Base-by-base conservation (phyloP, 1,139 yeast species). In the Kodamaea arcana region DNA sequence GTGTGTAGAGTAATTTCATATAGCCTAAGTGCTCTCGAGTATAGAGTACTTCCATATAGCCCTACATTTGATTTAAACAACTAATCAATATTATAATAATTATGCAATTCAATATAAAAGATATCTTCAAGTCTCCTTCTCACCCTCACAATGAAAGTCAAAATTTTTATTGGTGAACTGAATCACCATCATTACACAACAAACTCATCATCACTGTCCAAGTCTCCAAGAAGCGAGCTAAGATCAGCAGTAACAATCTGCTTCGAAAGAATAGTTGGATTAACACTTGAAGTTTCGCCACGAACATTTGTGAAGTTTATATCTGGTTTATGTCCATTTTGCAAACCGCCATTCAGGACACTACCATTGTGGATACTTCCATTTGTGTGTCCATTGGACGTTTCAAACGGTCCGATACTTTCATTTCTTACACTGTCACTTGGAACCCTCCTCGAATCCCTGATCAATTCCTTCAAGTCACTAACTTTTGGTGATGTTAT, bases 401-500 rank as follows among this genome's bases (percentile, higher is more conserved):
- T 18, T 7, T 18, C 22, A 18, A 7, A 7, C 9, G 22, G 22
- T 7, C 9, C 22, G 22, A 18, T 18, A 7, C 22, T 9, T 18
- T 18, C 22, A 9, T 9, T 18, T 18, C 9, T 18, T 18, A 9
- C 22, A 18, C 9, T 9, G 9, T 6, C 22, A 7, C 9, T 7
- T 6, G 22, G 12, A 20, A 8, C 10, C 23, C 23, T 20, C 23
- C 2, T 33, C 14, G 11, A 24, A 8, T 25, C 28, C 12, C 17
- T 15, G 15, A 25, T 25, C 28, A 25, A 25, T 14, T 63, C 71
- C 42, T 69, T 65, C 41, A 73, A 58, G 40, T 73, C 77, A n/a
- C 68, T 53, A 2, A 72, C 75, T 42, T 64, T 62, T 8, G 77
- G 75, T 6, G 63, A 50, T 30, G 48, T 44, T 31, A 48, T 31